Base-by-base conservation (phyloP, 805 yeast genomes). In the Lipomyces spencermartinsiae region DNA sequence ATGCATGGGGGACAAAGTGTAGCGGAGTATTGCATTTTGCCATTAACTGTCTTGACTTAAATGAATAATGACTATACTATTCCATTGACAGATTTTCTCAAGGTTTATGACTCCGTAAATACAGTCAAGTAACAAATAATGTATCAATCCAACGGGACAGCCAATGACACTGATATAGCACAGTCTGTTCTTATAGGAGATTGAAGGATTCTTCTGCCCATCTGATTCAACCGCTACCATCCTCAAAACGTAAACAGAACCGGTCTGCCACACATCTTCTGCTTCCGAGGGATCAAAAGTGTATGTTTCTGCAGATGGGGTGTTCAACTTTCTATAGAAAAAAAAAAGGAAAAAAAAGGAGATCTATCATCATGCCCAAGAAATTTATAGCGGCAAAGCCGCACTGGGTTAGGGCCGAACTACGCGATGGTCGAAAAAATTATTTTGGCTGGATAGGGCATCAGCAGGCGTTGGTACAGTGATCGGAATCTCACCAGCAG, bases 71-170 rank as follows among this genome's bases (percentile, higher is more conserved):
- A 37, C 43, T 12, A 25, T 25, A 37, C 43, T 37, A 10, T 16
- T 12, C 12, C 10, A n/a, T 43, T 43, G 49, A 19, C 49, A n/a
- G n/a, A 43, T n/a, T 43, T n/a, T 43, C 22, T 16, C 16, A 16
- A 16, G 7, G 19, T n/a, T 43, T 3, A 16, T 43, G 2, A 16
- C 22, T 43, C 49, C n/a, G 22, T n/a, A 43, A 43, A 43, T 19
- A 43, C 10, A 19, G 3, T 16, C 22, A 43, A 6, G 25, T 14
- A n/a, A 31, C 19, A 14, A 43, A 10, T 39, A 53, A 59, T 67
- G 64, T 67, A 63, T 67, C 70, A 57, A 62, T 54, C 65, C 70
- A 64, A 67, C 68, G 71, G 68, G 71, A 67, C 71, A 67, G 66
- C 29, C 67, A 58, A 35, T 34, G 33, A 25, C 22, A n/a, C 58